Base-by-base conservation (phyloP, 164 flowering plant species). In the Cinnamomum micranthum region DNA sequence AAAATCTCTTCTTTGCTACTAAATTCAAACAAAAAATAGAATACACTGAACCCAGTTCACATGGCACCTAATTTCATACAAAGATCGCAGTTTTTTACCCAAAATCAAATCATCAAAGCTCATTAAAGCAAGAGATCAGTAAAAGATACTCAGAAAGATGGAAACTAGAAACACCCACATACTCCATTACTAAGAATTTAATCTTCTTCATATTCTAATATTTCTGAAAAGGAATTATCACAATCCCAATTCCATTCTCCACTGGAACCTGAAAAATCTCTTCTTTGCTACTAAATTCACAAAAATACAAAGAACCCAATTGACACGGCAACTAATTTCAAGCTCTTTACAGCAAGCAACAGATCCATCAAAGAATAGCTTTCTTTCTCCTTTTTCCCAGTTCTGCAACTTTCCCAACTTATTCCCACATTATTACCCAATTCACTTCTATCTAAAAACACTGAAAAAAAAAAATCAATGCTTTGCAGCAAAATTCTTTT, bases 401-500 rank as follows among this genome's bases (percentile, higher is more conserved):
- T 55, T 55, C 20, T 20, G 17, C 60, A 55, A 55, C 60, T 12
- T 20, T 20, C n/a, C 60, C 60, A 55, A 55, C n/a, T 55, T 55
- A 14, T 14, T 55, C 20, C 60, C 17, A 55, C 60, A 55, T 15
- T 15, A 55, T 15, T 15, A 17, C n/a, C 20, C 19, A 15, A 17
- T 55, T 55, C n/a, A 55, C 6, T 55, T 20, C 15, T 20, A 2
- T 14, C 60, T 20, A 17, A 17, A 17, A 55, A 55, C 60, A 55
- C 6, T 55, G 14, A 9, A 9, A 41, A 41, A 1, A 66, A 73
- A 81, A 77, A 82, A 73, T 50, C 75, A 82, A 85, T 75, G 77
- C 77, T 80, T 82, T 73, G 79, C 78, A 81, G 81, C 86, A 55
- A 55, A 72, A 76, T 78, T 78, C 79, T 82, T 76, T 82, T 79